Percentiles rank a stretch among this genome's conserved stretches.
phyloP scores from a whole-genome alignment of 1,139 yeast species.

The Geotrichum cucujoidarum region DNA sequence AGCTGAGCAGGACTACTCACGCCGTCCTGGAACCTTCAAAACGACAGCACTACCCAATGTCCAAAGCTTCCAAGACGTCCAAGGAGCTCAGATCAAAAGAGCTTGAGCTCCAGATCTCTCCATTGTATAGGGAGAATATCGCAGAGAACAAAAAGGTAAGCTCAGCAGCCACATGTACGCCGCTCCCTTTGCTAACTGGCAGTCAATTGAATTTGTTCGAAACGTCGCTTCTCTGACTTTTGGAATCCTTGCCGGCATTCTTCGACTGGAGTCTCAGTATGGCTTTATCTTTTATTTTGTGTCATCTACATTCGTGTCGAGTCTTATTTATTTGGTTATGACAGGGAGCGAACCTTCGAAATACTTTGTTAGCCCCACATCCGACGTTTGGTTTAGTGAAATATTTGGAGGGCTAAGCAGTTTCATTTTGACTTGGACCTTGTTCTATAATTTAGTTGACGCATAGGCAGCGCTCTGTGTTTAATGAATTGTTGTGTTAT shows the following conservation, averaged over 20 bases:
- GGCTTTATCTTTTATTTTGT: constrained; percentile 59
- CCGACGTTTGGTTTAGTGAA: constrained; percentile 53
- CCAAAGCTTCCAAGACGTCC: not conserved
- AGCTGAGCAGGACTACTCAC: no score
- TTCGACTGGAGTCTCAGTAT: constrained; percentile 57
- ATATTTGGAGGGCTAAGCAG: constrained; percentile 60
- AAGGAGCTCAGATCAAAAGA: constrained; percentile 8
- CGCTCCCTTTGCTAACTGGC: not conserved
- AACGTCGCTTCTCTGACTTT: constrained; percentile 61
- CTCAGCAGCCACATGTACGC: no score
- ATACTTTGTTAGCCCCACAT: constrained; percentile 52
- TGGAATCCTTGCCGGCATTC: constrained; percentile 69
- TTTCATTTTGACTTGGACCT: constrained; percentile 79
- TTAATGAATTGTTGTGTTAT: constrained; percentile 9
- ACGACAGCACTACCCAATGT: not conserved
- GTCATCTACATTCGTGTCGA: constrained; percentile 46
- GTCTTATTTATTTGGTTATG: constrained; percentile 42
- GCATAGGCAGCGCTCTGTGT: constrained; percentile 27
- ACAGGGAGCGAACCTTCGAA: constrained; percentile 43
- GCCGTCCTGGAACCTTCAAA: no score
- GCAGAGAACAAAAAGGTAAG: constrained; percentile 17
- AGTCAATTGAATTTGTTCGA: constrained; percentile 49
- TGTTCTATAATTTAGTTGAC: constrained; percentile 61
- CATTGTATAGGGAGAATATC: constrained; percentile 15
- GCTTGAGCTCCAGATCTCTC: constrained; percentile 16